Percentiles rank a stretch among this genome's conserved stretches.
Conservation (phyloP, 495 filamentous ascomycete genomes). For the Chaetomium tenue region DNA sequence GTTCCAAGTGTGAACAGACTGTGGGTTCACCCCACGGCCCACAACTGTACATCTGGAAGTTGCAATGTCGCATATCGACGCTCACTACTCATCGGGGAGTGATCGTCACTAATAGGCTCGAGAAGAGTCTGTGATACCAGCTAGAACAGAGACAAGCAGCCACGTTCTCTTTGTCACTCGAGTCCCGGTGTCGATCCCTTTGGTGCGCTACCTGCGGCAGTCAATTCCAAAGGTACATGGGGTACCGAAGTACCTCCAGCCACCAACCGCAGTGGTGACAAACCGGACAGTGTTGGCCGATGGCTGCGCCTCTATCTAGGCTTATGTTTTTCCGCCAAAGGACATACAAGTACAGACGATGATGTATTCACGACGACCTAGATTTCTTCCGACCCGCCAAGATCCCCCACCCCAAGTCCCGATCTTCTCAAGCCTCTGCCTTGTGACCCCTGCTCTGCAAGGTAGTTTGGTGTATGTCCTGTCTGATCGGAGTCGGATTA, state of each 20-base stretch:
- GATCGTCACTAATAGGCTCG: not conserved
- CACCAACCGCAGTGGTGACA: not conserved
- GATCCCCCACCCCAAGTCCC: no score
- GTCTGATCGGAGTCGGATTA: not conserved
- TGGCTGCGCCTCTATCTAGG: not conserved
- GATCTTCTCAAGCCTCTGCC: not conserved
- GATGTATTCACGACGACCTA: no score
- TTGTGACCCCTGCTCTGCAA: not conserved
- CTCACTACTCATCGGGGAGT: not conserved
- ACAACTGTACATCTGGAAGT: not conserved
- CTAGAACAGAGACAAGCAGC: not conserved
- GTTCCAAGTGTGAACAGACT: not conserved
- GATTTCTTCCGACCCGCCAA: not conserved
- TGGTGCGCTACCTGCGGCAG: not conserved
- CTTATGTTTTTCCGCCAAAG: no score
- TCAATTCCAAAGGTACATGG: not conserved
- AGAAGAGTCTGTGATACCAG: not conserved
- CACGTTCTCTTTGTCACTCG: not conserved
- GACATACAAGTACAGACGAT: no score
- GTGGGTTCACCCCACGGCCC: not conserved
- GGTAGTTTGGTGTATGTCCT: not conserved
- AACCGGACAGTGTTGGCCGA: not conserved
- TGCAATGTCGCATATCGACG: not conserved
- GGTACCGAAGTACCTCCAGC: not conserved
- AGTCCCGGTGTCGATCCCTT: not conserved